Base-by-base conservation (phyloP, 164 flowering plant genomes). In the Magnolia officinalis region DNA sequence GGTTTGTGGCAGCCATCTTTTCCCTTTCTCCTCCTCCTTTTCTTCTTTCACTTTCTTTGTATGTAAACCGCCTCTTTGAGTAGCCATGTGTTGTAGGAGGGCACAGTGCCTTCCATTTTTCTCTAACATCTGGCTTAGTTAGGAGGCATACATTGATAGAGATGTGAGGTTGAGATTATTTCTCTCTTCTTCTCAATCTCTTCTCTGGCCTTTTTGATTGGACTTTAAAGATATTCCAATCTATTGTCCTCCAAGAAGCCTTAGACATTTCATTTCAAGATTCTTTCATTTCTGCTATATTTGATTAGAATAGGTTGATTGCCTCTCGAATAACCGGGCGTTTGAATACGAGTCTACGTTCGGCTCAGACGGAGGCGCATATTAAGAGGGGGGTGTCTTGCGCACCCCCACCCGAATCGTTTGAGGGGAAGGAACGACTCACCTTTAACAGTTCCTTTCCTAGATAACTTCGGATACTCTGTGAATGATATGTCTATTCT, bases 241-340 rank as follows among this genome's bases (percentile, higher is more conserved):
- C 37, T 24, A 24, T 29, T 67, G 70, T 67, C 70, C 70, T 29
- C 70, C 70, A 67, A 67, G 70, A 49, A 67, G 70, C 70, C 70
- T 67, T 67, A 16, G 70, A 67, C 49, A 67, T 67, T 37, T 67
- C 49, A 11, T 21, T 19, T 18, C 26, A n/a, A 64, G 8, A 21
- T 64, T 64, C 45, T 37, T 64, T 64, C 21, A 64, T 64, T 64
- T 64, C 21, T 21, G 9, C 19, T 2, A 1, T 8, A 5, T 20
- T 64, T 8, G 26, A 64, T 18, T 64, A n/a, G 3, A 1, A 9
- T 67, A 8, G 9, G 23, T 29, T 67, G 20, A 9, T 67, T 29
- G 70, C 70, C 70, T 67, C 45, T 67, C 70, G 70, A 67, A 67
- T 67, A 67, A 67, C 70, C 49, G 70, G 70, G 29, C 16, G 45